Evolutionary conservation across 1,284 basidiomycete genomes (phyloP).

Genomic region (Ceratobasidium sp.): DNA sequence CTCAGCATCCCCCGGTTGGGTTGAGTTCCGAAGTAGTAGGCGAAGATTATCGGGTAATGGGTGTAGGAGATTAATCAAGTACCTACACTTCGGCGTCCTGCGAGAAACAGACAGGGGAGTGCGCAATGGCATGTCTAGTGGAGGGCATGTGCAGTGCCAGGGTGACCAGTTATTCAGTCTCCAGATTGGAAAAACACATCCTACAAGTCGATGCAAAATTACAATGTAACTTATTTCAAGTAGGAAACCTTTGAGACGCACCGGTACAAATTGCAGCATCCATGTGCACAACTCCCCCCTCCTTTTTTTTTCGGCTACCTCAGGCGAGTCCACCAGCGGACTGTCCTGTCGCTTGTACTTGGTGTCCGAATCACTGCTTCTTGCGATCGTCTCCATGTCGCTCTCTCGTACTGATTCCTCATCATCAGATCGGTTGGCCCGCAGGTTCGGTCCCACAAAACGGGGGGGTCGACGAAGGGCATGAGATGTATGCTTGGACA

Average conservation of each 20-base stretch:
- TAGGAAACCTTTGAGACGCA: not conserved
- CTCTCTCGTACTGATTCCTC: conserved; percentile 33
- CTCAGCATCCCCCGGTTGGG: conserved; percentile 13
- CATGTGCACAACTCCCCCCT: not conserved
- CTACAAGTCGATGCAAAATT: not conserved
- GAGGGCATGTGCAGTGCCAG: conserved; percentile 25
- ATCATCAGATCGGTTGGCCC: not conserved
- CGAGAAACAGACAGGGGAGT: not conserved
- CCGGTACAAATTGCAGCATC: conserved; percentile 3
- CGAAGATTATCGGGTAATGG: conserved; percentile 6
- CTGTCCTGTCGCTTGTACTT: conserved; percentile 12
- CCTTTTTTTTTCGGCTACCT: not conserved
- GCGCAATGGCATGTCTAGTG: not conserved
- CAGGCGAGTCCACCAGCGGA: not conserved
- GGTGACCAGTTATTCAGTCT: conserved; percentile 2
- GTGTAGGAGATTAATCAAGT: not conserved
- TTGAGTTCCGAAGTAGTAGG: not conserved
- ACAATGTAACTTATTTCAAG: not conserved
- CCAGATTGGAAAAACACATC: not conserved
- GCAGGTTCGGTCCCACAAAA: not conserved
- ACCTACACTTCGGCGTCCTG: conserved; percentile 9
- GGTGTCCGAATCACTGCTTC: conserved; percentile 38
- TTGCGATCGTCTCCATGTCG: not conserved
- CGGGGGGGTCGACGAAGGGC: not conserved
- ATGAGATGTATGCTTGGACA: not conserved